phyloP scores from a whole-genome alignment of 2,329 filamentous ascomycete genomes.

The Clonostachys byssicola region DNA sequence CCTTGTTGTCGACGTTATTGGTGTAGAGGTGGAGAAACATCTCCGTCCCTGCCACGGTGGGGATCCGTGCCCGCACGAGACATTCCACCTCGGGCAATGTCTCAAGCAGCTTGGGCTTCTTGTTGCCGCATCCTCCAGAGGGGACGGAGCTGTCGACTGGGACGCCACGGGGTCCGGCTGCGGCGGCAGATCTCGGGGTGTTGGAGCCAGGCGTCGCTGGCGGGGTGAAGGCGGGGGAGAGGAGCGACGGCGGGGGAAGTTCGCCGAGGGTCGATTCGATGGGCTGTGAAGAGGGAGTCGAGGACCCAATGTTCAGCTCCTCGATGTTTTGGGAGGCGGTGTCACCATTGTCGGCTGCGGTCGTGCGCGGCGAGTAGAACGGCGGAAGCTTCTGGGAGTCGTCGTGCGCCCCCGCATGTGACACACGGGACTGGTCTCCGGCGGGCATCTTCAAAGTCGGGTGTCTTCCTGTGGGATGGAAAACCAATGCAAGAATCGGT shows the following conservation, averaged over 20 bases:
- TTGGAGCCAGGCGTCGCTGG: constrained; percentile 58
- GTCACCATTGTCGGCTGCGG: constrained; percentile 1
- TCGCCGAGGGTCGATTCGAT: constrained; percentile 8
- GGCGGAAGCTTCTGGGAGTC: constrained; percentile 20
- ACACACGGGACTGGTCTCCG: background rate
- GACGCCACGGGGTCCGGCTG: constrained; percentile 41
- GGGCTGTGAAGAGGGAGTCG: constrained; percentile 8
- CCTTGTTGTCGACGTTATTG: constrained; percentile 90
- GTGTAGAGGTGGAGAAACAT: constrained; percentile 97
- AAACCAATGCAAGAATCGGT: background rate
- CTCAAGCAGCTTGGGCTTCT: constrained; percentile 68
- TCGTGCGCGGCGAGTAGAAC: constrained; percentile 28
- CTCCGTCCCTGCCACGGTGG: constrained; percentile 84
- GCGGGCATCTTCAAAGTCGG: constrained; percentile 3
- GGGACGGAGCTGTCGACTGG: constrained; percentile 57
- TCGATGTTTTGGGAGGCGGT: background rate
- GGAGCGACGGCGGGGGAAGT: constrained; percentile 60
- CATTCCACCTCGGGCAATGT: constrained; percentile 84
- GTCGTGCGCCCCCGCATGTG: background rate
- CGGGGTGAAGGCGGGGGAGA: constrained; percentile 83
- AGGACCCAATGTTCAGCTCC: constrained; percentile 4
- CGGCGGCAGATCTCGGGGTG: constrained; percentile 32
- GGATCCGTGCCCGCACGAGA: constrained; percentile 90
- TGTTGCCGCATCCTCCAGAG: constrained; percentile 55
- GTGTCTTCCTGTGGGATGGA: background rate